Percentiles rank a stretch among this genome's conserved stretches.
These are phyloP conservation scores for Graphiopsis chlorocephala DNA, from an alignment of 2,329 filamentous ascomycete genomes.

Conservation along the genomic window DNA sequence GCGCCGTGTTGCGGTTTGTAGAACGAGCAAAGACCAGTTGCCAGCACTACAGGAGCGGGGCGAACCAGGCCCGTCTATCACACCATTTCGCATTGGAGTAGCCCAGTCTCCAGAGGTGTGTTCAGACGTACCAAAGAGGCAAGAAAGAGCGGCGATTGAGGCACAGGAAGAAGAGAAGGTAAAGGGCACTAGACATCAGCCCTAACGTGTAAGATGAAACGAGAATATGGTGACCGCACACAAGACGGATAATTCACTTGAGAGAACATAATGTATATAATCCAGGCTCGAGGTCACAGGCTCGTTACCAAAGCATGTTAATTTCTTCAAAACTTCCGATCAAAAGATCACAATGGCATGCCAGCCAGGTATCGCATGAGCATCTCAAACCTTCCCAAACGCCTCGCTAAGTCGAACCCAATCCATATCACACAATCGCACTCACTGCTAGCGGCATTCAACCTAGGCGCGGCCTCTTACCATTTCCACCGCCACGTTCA, in stretches of 20 bases:
- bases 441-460: slow-evolving; percentile 18
- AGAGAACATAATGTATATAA: slow-evolving; percentile 9
- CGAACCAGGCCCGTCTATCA: not conserved
- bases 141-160: not conserved
- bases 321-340: not conserved
- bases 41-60: not conserved
- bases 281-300: not conserved
- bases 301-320: not conserved
- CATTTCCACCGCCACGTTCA: slow-evolving; percentile 24
- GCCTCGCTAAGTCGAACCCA: slow-evolving; percentile 14
- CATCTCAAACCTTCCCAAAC: not conserved
- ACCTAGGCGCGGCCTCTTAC: slow-evolving; percentile 27
- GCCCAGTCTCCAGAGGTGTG: no score
- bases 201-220: not conserved
- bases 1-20: not conserved
- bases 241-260: not conserved
- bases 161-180: not conserved
- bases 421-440: slow-evolving; percentile 12
- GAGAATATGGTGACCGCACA: not conserved
- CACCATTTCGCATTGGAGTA: not conserved
- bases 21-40: not conserved
- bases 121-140: no score
- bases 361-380: slow-evolving; percentile 14
- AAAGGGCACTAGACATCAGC: not conserved
- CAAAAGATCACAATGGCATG: slow-evolving; percentile 1